Conservation (phyloP, 176 grass and related monocot species). For the Urochloa ruziziensis region DNA sequence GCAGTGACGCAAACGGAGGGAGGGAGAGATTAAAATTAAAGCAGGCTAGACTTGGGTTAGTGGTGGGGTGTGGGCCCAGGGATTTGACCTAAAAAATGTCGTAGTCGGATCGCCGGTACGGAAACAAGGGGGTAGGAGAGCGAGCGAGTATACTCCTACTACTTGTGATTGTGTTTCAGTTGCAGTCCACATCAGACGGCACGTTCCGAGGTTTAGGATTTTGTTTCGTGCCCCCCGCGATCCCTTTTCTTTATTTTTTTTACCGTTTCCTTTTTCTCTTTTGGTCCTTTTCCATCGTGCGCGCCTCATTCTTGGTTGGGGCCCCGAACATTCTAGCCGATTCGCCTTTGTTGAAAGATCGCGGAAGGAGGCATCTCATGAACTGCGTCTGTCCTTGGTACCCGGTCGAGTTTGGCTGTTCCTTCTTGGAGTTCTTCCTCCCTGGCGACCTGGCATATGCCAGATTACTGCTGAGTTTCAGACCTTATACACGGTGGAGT, state of each 20-base stretch:
- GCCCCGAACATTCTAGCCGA: background rate
- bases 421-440: background rate
- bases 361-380: background rate
- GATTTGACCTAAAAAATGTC: constrained; percentile 36
- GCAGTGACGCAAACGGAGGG: background rate
- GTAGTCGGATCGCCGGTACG: constrained; percentile 27
- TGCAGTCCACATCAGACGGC: constrained; percentile 22
- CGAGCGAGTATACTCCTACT: no score
- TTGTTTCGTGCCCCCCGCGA: background rate
- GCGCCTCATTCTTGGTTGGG: background rate
- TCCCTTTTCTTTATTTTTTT: background rate
- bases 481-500: no score
- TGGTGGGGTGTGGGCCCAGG: background rate
- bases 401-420: background rate
- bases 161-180: background rate
- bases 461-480: no score
- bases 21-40: no score
- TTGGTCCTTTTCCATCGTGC: background rate
- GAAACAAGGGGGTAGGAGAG: background rate
- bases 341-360: background rate
- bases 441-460: no score
- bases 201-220: constrained; percentile 16
- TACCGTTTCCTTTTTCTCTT: background rate
- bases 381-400: background rate
- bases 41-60: background rate